phyloP scores from a whole-genome alignment of 441 rosid species.

The Erodium chrysanthum region DNA sequence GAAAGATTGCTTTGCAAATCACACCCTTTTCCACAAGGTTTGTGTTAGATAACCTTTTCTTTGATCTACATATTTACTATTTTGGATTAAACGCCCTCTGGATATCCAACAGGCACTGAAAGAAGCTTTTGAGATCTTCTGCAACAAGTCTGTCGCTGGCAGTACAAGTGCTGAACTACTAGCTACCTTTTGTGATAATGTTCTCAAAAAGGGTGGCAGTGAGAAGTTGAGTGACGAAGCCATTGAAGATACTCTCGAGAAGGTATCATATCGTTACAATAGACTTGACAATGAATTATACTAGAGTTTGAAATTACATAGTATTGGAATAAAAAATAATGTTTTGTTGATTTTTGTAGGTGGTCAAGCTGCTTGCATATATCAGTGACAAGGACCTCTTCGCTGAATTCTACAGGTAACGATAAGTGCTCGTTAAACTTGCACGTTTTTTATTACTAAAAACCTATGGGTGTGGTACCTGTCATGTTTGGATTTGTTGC shows the following conservation, averaged over 20 bases:
- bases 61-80: background rate
- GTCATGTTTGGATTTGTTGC: no score
- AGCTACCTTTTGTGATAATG: constrained; percentile 80
- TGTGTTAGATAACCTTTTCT: constrained; percentile 5
- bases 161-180: constrained; percentile 83
- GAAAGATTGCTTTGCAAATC: constrained; percentile 37
- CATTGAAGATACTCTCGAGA: constrained; percentile 85
- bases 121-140: constrained; percentile 88
- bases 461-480: no score
- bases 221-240: constrained; percentile 94
- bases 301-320: background rate
- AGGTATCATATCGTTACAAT: constrained; percentile 32
- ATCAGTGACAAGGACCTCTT: constrained; percentile 85
- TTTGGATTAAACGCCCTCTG: background rate
- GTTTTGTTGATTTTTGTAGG: constrained; percentile 29
- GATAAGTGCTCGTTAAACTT: background rate
- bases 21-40: constrained; percentile 41
- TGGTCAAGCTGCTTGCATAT: constrained; percentile 66
- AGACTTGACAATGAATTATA: background rate
- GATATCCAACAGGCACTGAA: constrained; percentile 50
- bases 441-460: no score
- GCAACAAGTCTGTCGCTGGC: constrained; percentile 80
- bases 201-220: constrained; percentile 86
- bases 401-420: constrained; percentile 79
- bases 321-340: background rate